A percentile compares a stretch with the other conserved stretches of the same genome.
These are phyloP conservation scores for Udeniomyces megalosporus DNA, from an alignment of 768 basidiomycete species.

Conservation along the genomic window DNA sequence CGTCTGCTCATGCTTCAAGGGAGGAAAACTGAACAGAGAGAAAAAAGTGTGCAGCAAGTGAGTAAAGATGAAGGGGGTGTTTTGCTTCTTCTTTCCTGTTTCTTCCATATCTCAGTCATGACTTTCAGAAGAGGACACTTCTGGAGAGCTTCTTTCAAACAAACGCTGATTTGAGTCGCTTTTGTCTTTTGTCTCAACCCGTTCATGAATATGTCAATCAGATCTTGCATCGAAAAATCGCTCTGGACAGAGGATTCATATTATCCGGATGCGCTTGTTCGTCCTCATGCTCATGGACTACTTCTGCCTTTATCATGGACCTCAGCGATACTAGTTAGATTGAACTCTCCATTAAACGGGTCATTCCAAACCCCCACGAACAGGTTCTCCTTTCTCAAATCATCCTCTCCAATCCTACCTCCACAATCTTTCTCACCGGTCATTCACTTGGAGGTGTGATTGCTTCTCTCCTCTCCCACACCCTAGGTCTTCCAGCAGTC, in stretches of 20 bases:
- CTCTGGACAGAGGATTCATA: not conserved
- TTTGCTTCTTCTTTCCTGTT: too few species aligned
- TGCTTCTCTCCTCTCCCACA: conserved; percentile 8
- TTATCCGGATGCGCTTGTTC: conserved; percentile 2
- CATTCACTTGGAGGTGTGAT: conserved; percentile 9
- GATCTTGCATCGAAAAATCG: not conserved
- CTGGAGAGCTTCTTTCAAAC: too few species aligned
- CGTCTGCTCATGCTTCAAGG: conserved; percentile 1
- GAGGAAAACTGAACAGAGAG: not conserved
- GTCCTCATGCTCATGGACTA: not conserved
- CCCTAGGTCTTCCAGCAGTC: conserved; percentile 3
- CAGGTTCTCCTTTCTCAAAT: conserved; percentile 1
- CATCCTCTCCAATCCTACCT: not conserved
- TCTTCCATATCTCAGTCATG: too few species aligned
- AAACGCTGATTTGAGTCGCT: too few species aligned
- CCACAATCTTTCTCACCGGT: conserved; percentile 10
- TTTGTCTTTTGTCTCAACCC: too few species aligned
- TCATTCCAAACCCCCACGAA: not conserved
- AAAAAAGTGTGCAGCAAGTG: not conserved
- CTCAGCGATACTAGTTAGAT: not conserved
- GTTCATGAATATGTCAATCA: too few species aligned
- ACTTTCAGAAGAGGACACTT: too few species aligned
- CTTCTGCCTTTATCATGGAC: not conserved
- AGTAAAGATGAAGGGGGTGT: too few species aligned
- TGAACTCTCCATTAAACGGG: not conserved